Evolutionary conservation across 805 yeast genomes (phyloP), one percentile per base, ranked within the genome.

Genomic region (Nakazawaea holstii): DNA sequence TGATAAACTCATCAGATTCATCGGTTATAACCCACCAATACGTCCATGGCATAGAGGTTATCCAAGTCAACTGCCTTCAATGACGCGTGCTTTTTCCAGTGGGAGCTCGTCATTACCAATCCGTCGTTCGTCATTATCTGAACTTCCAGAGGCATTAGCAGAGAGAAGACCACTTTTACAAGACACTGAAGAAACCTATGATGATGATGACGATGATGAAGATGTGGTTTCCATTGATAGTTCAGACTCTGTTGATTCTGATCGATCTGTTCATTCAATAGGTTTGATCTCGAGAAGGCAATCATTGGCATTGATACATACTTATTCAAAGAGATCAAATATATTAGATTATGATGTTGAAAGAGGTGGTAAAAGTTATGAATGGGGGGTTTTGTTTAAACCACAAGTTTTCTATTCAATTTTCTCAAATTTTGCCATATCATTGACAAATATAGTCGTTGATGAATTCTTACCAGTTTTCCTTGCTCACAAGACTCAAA

Each of bases 381-480:
- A 41, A 5, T 45, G 55, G 46, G 59, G 57, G 35, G 63, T 55
- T 8, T 55, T 53, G 13, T 26, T 52, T 14, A n/a, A 24, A 10
- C 39, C 55, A 7, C 42, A 30, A 14, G 52, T 52, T 11, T 49
- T 48, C 10, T 40, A 35, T 26, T 28, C 50, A 14, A 39, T 53
- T 9, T 59, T 59, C 49, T 72, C 60, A 58, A 72, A 44, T 55
- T 72, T 75, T 45, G 57, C 69, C 20, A 57, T 72, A 52, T 65
- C 79, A 14, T 67, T 77, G 43, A 81, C 76, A 55, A 56, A 65
- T 10, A 62, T 75, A n/a, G 79, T 76, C 4, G 76, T 65, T 56
- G 71, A 74, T 33, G 84, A 79, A 57, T 75, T 80, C 46, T 55
- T 80, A 38, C 85, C 86, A 1, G 72, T 80, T 3, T 73, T 74